Evolutionary conservation across 257 asterid genomes (phyloP), one percentile per base, ranked within the genome.

Genomic region (Primulina eburnea): DNA sequence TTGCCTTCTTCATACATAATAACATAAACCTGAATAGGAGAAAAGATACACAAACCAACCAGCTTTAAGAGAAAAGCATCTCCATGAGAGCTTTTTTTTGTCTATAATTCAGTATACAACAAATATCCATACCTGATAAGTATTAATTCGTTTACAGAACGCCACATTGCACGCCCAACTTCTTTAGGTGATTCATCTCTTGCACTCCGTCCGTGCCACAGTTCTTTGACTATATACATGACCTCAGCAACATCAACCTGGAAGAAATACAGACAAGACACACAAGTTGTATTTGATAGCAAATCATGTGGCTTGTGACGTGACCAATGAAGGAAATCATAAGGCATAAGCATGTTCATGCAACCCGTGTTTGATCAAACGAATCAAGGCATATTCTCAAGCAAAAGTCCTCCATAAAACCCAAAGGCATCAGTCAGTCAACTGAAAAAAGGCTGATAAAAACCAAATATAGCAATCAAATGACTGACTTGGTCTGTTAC

Each of bases 151-250:
- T 87, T 88, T 73, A 88, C 79, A 33, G 97, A 90, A 71, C 97
- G 98, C 97, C 98, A 92, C 97, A 93, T 90, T 73, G 86, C 96
- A 76, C 96, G 96, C 33, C 99, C 99, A 17, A 93, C 96, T 63
- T 91, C 90, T 80, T 89, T 90, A 38, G 78, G 76, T 4, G 88
- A 78, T 68, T 78, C 82, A 77, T 93, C 99, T 78, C 95, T 86
- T 30, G 96, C 95, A 86, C 99, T 89, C 78, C 97, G 89, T 66
- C 96, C 92, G 71, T 78, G 92, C 98, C 98, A 93, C 84, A 93
- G 82, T 84, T 90, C 99, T 85, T 93, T 93, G 64, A 75, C 86
- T 55, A 90, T 68, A 66, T 90, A 90, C 95, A 86, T 83, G 50
- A 90, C 95, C 82, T 93, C 97, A 65, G 86, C 94, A 53, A 85